Conservation (phyloP, 139 green algal genomes). For the Micractinium conductrix region DNA sequence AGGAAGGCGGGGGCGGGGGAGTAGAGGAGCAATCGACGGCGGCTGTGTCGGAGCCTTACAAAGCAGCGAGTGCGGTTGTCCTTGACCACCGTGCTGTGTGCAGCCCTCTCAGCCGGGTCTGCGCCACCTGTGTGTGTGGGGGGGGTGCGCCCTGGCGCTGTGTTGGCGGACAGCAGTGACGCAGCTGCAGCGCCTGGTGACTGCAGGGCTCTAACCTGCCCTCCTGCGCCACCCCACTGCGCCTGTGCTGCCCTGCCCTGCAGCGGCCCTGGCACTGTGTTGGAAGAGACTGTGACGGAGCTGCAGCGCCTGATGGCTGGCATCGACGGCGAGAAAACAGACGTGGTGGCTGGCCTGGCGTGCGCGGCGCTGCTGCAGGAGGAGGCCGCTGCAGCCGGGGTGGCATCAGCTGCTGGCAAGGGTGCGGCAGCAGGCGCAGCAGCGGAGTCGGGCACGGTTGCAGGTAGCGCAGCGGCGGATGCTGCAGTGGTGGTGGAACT, state of each 20-base stretch:
- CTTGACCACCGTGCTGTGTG: too few relatives aligned
- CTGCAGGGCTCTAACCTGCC: too few relatives aligned
- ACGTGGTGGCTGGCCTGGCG: constrained; percentile 13
- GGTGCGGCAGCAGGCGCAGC: neutral
- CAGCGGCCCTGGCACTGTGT: neutral
- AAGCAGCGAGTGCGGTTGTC: too few relatives aligned
- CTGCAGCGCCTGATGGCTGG: constrained; percentile 27
- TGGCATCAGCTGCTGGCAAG: neutral
- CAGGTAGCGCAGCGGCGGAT: neutral
- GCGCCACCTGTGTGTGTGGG: too few relatives aligned
- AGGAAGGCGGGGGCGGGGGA: too few relatives aligned
- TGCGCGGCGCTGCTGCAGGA: constrained; percentile 23
- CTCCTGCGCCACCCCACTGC: neutral
- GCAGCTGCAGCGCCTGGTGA: too few relatives aligned
- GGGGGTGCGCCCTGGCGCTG: too few relatives aligned
- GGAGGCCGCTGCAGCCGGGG: neutral
- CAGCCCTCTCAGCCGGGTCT: too few relatives aligned
- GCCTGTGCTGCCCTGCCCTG: neutral
- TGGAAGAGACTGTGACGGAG: constrained; percentile 8
- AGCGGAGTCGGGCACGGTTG: neutral
- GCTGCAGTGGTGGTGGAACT: neutral
- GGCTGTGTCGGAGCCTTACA: too few relatives aligned
- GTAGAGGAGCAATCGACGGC: too few relatives aligned
- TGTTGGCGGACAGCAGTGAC: too few relatives aligned
- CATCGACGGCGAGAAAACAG: constrained; percentile 26